A percentile compares a stretch with the other conserved stretches of the same genome.
Evolutionary conservation across 306 rosid species (phyloP).

Genomic region (Urtica urens): DNA sequence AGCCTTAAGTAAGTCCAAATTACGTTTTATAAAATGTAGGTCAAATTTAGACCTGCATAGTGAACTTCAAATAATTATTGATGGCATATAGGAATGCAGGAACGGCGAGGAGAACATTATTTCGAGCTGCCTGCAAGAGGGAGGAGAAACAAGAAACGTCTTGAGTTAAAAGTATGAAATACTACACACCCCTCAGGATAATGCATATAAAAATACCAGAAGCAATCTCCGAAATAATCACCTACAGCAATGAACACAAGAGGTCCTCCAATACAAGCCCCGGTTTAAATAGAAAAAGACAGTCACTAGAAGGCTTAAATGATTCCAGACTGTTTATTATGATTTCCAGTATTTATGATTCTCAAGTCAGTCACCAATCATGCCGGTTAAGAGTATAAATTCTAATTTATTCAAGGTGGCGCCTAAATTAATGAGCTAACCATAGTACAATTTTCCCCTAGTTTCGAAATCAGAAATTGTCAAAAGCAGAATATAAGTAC

Average conservation of each 20-base stretch:
- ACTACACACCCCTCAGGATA: neutral
- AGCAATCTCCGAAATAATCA: neutral
- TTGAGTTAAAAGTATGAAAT: neutral
- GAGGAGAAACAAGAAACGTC: neutral
- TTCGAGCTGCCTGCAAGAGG: constrained; percentile 79
- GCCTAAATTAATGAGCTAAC: neutral
- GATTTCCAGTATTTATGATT: no score
- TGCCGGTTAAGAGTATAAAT: no score
- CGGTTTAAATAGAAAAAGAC: no score
- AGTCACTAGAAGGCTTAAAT: neutral
- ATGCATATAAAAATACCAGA: neutral
- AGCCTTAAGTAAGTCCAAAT: neutral
- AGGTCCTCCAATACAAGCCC: no score
- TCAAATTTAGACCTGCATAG: constrained; percentile 66
- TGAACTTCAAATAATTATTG: constrained; percentile 94
- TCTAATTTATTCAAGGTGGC: neutral
- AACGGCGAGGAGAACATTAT: constrained; percentile 87
- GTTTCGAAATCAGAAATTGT: neutral
- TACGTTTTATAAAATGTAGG: neutral
- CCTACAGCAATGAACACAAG: neutral
- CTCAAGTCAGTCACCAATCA: no score
- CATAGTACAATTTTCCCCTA: neutral
- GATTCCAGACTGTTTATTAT: neutral
- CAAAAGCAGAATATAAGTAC: constrained; percentile 14
- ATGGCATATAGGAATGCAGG: constrained; percentile 95